Percentiles rank a stretch among this genome's conserved stretches.
phyloP scores from a whole-genome alignment of 2,329 filamentous ascomycete genomes.

The Fonsecaea pedrosoi region DNA sequence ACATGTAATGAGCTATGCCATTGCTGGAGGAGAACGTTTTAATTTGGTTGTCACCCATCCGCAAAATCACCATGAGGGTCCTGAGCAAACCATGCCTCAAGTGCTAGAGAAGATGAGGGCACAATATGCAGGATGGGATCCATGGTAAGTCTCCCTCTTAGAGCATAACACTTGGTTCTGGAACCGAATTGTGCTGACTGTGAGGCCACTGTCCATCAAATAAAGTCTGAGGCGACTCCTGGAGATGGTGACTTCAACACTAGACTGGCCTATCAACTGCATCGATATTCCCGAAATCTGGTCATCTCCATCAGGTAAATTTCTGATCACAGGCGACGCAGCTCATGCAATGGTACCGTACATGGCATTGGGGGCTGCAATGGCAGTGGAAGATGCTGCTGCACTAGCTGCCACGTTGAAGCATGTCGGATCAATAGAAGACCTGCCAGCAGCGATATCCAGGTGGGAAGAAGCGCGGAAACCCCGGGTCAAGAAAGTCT shows the following conservation, averaged over 20 bases:
- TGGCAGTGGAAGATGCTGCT: constrained; percentile 23
- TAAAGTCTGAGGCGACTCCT: constrained; percentile 6
- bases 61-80: neutral
- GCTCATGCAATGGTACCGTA: constrained; percentile 54
- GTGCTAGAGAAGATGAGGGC: constrained; percentile 13
- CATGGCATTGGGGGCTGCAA: constrained; percentile 45
- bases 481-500: constrained; percentile 40
- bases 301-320: constrained; percentile 40
- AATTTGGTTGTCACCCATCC: constrained; percentile 19
- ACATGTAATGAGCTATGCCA: constrained; percentile 17
- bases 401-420: constrained; percentile 9
- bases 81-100: neutral
- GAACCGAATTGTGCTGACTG: neutral
- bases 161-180: neutral
- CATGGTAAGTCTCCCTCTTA: neutral
- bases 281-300: constrained; percentile 35
- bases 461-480: constrained; percentile 5
- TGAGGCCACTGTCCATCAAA: neutral
- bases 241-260: constrained; percentile 10
- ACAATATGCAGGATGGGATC: constrained; percentile 17
- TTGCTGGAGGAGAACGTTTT: constrained; percentile 9
- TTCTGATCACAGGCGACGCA: constrained; percentile 51
- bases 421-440: neutral
- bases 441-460: neutral
- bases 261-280: constrained; percentile 14